Evolutionary conservation across 2,329 filamentous ascomycete genomes (phyloP), one percentile per base, ranked within the genome.

Genomic region (Coniella vitis): DNA sequence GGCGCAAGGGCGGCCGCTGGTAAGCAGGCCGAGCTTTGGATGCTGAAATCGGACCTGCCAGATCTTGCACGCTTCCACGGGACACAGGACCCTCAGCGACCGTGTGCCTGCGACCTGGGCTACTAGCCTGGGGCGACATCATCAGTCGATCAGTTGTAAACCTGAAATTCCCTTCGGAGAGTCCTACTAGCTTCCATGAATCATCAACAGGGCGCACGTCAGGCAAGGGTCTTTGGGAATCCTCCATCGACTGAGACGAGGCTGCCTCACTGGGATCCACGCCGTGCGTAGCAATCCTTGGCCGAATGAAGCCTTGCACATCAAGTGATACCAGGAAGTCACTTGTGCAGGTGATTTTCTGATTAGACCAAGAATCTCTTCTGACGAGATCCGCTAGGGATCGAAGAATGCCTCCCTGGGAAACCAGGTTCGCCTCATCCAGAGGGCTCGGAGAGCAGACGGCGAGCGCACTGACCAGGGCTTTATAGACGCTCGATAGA

Each of bases 1-100:
- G 86, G 20, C 81, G 78, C 45, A 88, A 76, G 20, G 81, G 78
- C 19, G 73, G 71, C 21, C 75, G 68, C 51, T 76, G 75, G 49
- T 76, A 77, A 0, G 72, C 65, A 1, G 71, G 64, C 38, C 69
- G 64, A 21, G 67, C 61, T 54, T 69, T 68, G 4, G 64, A 60
- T 7, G 60, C 59, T 4, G 68, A 58, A 8, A 70, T 64, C 2
- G 74, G 71, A 7, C 73, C 72, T 19, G 66, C 70, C 21, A 70
- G 61, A 0, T 64, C 61, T 50, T 68, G 62, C n/a, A 68, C 61
- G 20, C 63, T 64, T 16, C 66, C 66, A 1, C 61, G 56, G 45
- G 70, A 70, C 0, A 65, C 65, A 2, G 74, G 69, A 29, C 70
- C 70, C 53, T 72, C 73, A 16, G 66, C 69, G 21, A 75, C 68